Evolutionary conservation across 129 eudicot genomes (phyloP), one percentile per base, ranked within the genome.

Genomic region (Saussurea involucrata): DNA sequence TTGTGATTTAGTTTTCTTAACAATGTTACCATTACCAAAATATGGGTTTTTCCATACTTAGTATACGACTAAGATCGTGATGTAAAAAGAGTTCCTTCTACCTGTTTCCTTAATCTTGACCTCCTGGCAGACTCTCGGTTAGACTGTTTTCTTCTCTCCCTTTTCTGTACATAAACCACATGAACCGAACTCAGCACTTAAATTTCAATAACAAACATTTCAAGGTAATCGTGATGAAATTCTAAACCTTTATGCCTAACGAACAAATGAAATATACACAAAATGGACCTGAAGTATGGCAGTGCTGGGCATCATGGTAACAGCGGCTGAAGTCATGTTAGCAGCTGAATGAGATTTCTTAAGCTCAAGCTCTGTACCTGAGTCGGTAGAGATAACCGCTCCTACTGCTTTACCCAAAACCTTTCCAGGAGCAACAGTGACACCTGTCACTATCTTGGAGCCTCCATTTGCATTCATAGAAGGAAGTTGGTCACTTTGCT

Each of bases 61-160:
- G 13, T 40, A 49, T 40, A 31, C 34, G 5, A 31, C 42, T 46
- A 44, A 44, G 55, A 46, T 46, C 21, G 7, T 46, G 58, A 46
- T 60, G n/a, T 24, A 34, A 64, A 40, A 64, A 28, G 31, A 65
- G 64, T 42, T 75, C 10, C 64, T 64, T 40, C 17, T 66, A 92
- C 98, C 96, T 90, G 96, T 80, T 90, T 92, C 80, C 96, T 88
- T 79, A 92, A 83, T 74, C 98, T 81, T 76, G 98, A 92, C 85
- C 96, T 86, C 83, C 98, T 86, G 4, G 98, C 98, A 49, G 98
- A 92, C 85, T 92, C 98, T 25, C 98, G 83, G 70, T 92, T 92
- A 40, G 96, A 92, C 73, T 90, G 98, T 67, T 92, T 92, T 82
- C 98, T 86, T 86, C 85, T 90, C 76, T 92, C 98, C 74, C 92